Evolutionary conservation across 2,329 filamentous ascomycete genomes (phyloP), one percentile per base, ranked within the genome.

Genomic region (Colletotrichum cereale): DNA sequence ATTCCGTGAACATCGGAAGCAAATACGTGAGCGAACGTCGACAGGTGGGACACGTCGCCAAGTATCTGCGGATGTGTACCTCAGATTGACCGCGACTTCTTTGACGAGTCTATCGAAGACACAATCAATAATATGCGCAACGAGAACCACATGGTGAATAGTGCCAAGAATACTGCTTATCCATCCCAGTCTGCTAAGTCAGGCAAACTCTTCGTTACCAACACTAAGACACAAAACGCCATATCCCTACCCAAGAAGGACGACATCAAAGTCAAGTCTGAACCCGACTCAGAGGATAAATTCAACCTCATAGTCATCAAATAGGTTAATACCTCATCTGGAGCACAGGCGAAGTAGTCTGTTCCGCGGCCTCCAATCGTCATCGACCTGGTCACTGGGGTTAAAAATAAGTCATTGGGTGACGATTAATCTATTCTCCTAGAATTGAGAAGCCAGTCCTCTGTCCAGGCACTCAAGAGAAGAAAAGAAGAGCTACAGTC

Each of bases 221-320:
- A 21, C 1, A 34, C 38, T 1, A 29, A 55, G 18, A 34, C 7
- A 6, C 26, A 10, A 2, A 6, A 14, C 3, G 10, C 3, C 2
- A 0, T n/a, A n/a, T n/a, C 26, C 1, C 11, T 12, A 1, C 53
- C 26, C 1, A 0, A 34, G 1, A 12, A 21, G 1, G 5, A 26
- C 29, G 16, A 5, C 3, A 16, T 24, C 1, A 12, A 50, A 21
- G 7, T 70, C 55, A 61, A 61, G 18, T 11, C n/a, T 6, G 62
- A 70, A 40, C 50, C 40, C 2, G 40, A 42, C 1, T 31, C 18
- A 0, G 47, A 61, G 0, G 36, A 53, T 4, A 48, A 63, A 21
- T 8, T 3, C 12, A 36, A 42, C 5, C 14, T 42, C n/a, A 61
- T 56, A 38, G 16, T 61, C 31, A 70, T 70, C 12, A 18, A 66